phyloP scores from a whole-genome alignment of 768 basidiomycete genomes.

The Lentinus tigrinus region DNA sequence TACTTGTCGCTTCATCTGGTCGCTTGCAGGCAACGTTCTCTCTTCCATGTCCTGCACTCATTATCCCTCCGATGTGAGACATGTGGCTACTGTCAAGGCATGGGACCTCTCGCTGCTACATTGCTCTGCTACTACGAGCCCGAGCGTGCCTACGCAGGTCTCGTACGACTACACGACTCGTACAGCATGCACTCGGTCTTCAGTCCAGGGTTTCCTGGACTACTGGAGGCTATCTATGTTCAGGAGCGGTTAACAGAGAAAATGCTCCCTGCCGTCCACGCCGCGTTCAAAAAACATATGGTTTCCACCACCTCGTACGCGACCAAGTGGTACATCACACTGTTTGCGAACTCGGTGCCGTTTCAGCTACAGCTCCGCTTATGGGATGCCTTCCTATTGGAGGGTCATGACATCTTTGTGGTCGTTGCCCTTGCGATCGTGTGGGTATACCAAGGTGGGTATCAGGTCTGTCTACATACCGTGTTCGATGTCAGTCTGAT shows the following conservation, averaged over 20 bases:
- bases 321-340: conserved; percentile 99
- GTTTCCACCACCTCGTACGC: conserved; percentile 94
- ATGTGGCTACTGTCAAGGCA: conserved; percentile 98
- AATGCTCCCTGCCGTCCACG: conserved; percentile 88
- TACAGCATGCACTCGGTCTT: conserved; percentile 90
- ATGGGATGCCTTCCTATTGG: conserved; percentile 92
- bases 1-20: neutral
- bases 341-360: conserved; percentile 93
- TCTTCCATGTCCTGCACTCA: conserved; percentile 92
- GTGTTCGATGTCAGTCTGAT: neutral
- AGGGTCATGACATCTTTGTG: conserved; percentile 87
- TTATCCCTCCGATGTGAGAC: conserved; percentile 82
- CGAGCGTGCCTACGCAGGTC: conserved; percentile 78
- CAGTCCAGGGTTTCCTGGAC: conserved; percentile 91
- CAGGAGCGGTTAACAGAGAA: conserved; percentile 87
- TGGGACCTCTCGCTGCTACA: conserved; percentile 96
- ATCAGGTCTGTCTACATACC: neutral
- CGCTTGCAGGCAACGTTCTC: conserved; percentile 74
- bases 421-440: conserved; percentile 84
- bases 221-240: conserved; percentile 93
- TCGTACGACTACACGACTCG: conserved; percentile 86
- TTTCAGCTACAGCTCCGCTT: conserved; percentile 92
- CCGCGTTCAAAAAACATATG: conserved; percentile 82
- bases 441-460: conserved; percentile 84
- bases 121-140: conserved; percentile 92